These are phyloP conservation scores for Nicotiana otophora DNA, from an alignment of 257 asterid species.

Conservation along the genomic window DNA sequence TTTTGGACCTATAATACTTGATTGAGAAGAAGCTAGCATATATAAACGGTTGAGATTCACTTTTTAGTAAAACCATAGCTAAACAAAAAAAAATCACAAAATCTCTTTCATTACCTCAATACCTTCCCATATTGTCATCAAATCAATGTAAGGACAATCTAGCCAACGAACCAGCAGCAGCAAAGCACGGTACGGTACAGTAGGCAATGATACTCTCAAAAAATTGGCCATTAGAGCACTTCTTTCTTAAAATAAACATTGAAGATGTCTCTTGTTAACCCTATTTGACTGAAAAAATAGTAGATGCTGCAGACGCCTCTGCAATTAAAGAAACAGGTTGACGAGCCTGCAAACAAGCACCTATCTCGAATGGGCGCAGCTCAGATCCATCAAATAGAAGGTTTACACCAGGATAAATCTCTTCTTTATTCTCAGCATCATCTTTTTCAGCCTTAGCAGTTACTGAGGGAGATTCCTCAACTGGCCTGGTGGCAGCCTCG, in stretches of 20 bases:
- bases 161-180: slow-evolving; percentile 4
- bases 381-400: slow-evolving; percentile 91
- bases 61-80: background rate
- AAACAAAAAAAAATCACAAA: background rate
- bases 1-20: slow-evolving; percentile 7
- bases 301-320: slow-evolving; percentile 83
- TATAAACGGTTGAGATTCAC: background rate
- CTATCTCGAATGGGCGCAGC: slow-evolving; percentile 87
- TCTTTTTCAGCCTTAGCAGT: slow-evolving; percentile 65
- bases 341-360: slow-evolving; percentile 98
- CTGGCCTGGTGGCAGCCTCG: slow-evolving; percentile 57
- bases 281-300: slow-evolving; percentile 51
- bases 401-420: slow-evolving; percentile 81
- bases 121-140: background rate
- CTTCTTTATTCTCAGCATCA: slow-evolving; percentile 81
- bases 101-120: slow-evolving; percentile 7
- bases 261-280: slow-evolving; percentile 7
- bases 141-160: background rate
- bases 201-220: background rate
- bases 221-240: background rate
- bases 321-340: slow-evolving; percentile 84
- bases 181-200: background rate
- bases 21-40: background rate
- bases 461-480: slow-evolving; percentile 54
- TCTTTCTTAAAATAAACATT: slow-evolving; percentile 3